Percentiles rank a stretch among this genome's conserved stretches.
phyloP scores from a whole-genome alignment of 352 stramenopile species.

The Phytopythium ostracodes region DNA sequence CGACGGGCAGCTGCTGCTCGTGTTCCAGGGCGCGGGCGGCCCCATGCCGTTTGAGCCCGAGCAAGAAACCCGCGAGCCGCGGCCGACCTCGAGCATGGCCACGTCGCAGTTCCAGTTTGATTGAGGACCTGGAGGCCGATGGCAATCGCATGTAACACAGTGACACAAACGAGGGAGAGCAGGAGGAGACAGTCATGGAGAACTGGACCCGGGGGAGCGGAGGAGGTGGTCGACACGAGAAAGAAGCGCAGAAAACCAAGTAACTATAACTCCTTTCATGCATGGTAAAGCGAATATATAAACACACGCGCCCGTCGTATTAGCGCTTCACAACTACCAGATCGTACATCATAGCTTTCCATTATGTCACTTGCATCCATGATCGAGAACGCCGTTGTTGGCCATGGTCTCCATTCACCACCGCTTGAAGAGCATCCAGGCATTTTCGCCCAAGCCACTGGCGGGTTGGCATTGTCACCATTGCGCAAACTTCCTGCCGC shows the following conservation, averaged over 20 bases:
- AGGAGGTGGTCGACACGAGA: background rate
- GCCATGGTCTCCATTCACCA: too few relatives aligned
- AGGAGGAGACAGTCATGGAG: background rate
- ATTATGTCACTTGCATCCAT: too few relatives aligned
- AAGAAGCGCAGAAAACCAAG: background rate
- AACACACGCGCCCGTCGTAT: background rate
- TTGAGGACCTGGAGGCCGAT: background rate
- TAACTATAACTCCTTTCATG: background rate
- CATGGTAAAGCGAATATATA: background rate
- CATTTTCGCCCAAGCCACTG: too few relatives aligned
- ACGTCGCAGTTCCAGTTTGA: conserved; percentile 1
- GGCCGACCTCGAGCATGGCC: background rate
- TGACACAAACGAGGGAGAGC: background rate
- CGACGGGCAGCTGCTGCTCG: conserved; percentile 32
- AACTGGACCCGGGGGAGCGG: background rate
- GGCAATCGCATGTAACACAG: background rate
- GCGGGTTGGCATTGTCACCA: too few relatives aligned
- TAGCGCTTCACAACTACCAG: background rate
- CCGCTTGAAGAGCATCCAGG: too few relatives aligned
- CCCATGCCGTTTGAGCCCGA: conserved; percentile 1
- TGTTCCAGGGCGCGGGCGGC: background rate
- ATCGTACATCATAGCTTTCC: too few relatives aligned
- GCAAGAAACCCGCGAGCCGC: conserved; percentile 5
- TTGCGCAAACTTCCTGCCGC: too few relatives aligned
- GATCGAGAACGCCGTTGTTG: too few relatives aligned